A percentile compares a stretch with the other conserved stretches of the same genome.
These are phyloP conservation scores for Volutella citrinella DNA, from an alignment of 2,329 filamentous ascomycete genomes.

Conservation along the genomic window DNA sequence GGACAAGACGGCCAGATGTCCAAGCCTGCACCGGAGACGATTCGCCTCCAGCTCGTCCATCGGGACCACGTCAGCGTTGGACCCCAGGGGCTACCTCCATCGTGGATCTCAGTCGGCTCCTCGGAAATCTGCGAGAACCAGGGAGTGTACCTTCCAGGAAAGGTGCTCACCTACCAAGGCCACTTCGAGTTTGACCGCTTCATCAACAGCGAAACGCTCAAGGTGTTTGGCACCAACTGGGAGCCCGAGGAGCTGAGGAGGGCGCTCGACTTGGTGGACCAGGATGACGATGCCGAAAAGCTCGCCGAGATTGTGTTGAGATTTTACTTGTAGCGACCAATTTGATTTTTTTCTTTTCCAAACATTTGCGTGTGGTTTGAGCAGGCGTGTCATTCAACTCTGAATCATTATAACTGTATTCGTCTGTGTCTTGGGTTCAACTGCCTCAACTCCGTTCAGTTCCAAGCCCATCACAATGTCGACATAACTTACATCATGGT, in stretches of 20 bases:
- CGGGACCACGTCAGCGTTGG: constrained; percentile 25
- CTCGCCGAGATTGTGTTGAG: constrained; percentile 18
- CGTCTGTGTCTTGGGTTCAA: no score
- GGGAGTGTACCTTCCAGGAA: constrained; percentile 35
- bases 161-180: constrained; percentile 39
- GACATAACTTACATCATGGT: no score
- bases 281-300: constrained; percentile 15
- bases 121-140: constrained; percentile 33
- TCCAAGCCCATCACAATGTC: no score
- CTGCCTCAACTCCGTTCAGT: no score
- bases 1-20: background rate
- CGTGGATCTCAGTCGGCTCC: constrained; percentile 19
- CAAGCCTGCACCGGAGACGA: constrained; percentile 8
- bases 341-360: no score
- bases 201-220: constrained; percentile 35
- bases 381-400: no score
- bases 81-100: constrained; percentile 8
- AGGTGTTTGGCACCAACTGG: constrained; percentile 29
- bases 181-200: constrained; percentile 43
- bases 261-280: constrained; percentile 11
- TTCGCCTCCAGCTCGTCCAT: constrained; percentile 37
- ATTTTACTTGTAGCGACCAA: constrained; percentile 18
- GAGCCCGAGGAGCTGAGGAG: constrained; percentile 6
- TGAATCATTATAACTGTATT: no score
- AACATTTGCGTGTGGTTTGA: no score